A percentile compares a stretch with the other conserved stretches of the same genome.
phyloP scores from a whole-genome alignment of 202 grass and related monocot species.

The Panicum hallii region DNA sequence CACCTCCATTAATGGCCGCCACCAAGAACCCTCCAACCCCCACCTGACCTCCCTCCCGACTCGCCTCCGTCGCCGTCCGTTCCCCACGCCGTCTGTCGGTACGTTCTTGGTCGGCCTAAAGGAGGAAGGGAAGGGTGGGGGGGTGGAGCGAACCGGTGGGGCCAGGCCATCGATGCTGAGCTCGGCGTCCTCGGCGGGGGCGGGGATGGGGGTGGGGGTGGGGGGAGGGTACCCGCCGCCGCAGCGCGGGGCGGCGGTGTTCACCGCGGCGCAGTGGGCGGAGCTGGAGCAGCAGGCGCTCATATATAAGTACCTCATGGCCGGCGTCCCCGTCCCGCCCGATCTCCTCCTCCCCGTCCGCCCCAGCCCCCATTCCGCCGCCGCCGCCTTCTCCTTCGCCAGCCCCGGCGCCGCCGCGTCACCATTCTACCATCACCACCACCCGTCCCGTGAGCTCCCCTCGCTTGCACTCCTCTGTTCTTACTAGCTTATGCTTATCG shows the following conservation, averaged over 20 bases:
- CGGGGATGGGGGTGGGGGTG: constrained; percentile 44
- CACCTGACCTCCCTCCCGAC: constrained; percentile 38
- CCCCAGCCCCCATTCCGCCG: constrained; percentile 52
- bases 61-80: background rate
- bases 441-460: constrained; percentile 60
- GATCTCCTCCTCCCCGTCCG: constrained; percentile 93
- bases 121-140: background rate
- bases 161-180: constrained; percentile 40
- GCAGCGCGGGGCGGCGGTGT: constrained; percentile 53
- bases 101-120: background rate
- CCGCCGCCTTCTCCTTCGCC: constrained; percentile 69
- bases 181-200: constrained; percentile 50
- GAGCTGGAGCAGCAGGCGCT: constrained; percentile 99
- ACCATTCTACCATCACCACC: constrained; percentile 61
- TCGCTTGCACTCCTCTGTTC: background rate
- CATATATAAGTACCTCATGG: constrained; percentile 95
- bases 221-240: constrained; percentile 45
- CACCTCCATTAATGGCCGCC: constrained; percentile 64
- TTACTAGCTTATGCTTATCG: background rate
- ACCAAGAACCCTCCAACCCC: constrained; percentile 57
- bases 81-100: background rate
- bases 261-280: constrained; percentile 93
- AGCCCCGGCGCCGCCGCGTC: constrained; percentile 48
- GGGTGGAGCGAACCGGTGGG: background rate
- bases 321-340: constrained; percentile 84